Percentiles rank a stretch among this genome's conserved stretches.
These are phyloP conservation scores for Kazachstania psychrophila DNA, from an alignment of 805 yeast genomes.

Conservation along the genomic window DNA sequence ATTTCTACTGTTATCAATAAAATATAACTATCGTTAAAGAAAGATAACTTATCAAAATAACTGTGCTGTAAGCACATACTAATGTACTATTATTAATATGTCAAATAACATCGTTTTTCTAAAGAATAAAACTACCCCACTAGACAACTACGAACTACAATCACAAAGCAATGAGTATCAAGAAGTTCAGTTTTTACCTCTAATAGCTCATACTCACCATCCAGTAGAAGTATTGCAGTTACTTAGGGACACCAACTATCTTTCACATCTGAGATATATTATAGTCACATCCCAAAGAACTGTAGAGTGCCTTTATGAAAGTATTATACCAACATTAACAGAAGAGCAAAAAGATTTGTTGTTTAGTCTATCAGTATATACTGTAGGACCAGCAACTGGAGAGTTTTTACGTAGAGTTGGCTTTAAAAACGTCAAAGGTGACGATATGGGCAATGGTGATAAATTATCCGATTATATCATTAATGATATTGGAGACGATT, in stretches of 20 bases:
- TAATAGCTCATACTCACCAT: constrained; percentile 52
- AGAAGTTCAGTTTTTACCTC: constrained; percentile 55
- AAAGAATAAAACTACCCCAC: constrained; percentile 63
- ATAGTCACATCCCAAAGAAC: constrained; percentile 89
- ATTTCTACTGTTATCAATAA: too few relatives aligned
- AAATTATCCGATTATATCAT: constrained; percentile 56
- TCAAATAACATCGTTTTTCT: constrained; percentile 39
- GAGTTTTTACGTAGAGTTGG: constrained; percentile 51
- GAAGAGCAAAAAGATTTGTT: constrained; percentile 20
- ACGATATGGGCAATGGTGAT: constrained; percentile 71
- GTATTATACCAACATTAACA: constrained; percentile 29
- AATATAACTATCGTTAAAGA: too few relatives aligned
- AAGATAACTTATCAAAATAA: too few relatives aligned
- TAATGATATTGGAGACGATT: constrained; percentile 17
- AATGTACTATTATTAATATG: neutral
- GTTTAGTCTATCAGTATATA: constrained; percentile 51
- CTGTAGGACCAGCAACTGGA: constrained; percentile 89
- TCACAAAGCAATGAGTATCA: constrained; percentile 31
- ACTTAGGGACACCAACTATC: constrained; percentile 37
- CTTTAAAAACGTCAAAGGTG: constrained; percentile 55
- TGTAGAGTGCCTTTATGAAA: constrained; percentile 60
- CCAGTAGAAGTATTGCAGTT: constrained; percentile 36
- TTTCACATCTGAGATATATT: constrained; percentile 38
- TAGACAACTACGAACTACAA: constrained; percentile 51
- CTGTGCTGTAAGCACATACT: constrained; percentile 1